Conservation (phyloP, 2,329 filamentous ascomycete genomes). For the Penicillium sp. region DNA sequence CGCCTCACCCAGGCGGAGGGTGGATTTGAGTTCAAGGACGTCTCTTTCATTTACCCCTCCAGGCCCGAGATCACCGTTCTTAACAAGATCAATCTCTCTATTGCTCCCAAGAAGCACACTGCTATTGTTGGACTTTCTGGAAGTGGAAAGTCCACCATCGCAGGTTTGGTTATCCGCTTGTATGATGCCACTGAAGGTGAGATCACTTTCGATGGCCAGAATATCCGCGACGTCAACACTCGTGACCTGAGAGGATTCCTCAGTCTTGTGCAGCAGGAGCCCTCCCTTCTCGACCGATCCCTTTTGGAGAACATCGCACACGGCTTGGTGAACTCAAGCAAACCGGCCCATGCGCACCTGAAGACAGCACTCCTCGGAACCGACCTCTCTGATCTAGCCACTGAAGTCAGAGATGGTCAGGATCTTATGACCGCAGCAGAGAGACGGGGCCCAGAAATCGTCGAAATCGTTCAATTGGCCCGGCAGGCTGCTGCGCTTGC, state of each 20-base stretch:
- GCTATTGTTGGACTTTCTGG: conserved; percentile 56
- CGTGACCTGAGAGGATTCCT: conserved; percentile 24
- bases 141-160: conserved; percentile 64
- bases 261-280: conserved; percentile 25
- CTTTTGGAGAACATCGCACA: conserved; percentile 37
- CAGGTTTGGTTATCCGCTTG: conserved; percentile 59
- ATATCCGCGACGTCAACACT: conserved; percentile 58
- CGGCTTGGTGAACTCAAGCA: conserved; percentile 42
- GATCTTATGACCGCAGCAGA: conserved; percentile 48
- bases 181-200: conserved; percentile 64
- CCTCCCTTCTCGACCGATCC: conserved; percentile 23
- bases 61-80: conserved; percentile 31
- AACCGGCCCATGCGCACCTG: conserved; percentile 24
- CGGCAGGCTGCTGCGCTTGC: conserved; percentile 52
- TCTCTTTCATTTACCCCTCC: conserved; percentile 37
- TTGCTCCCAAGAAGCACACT: conserved; percentile 49
- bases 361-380: conserved; percentile 47
- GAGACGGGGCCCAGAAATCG: conserved; percentile 44
- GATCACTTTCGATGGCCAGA: conserved; percentile 62
- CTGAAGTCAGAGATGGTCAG: conserved; percentile 47
- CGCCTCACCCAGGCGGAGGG: conserved; percentile 27
- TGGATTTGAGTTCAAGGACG: conserved; percentile 35
- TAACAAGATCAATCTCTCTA: conserved; percentile 23
- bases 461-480: conserved; percentile 50
- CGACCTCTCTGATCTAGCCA: conserved; percentile 47